phyloP scores from a whole-genome alignment of 2,329 filamentous ascomycete species.

The Penicillium sp. region DNA sequence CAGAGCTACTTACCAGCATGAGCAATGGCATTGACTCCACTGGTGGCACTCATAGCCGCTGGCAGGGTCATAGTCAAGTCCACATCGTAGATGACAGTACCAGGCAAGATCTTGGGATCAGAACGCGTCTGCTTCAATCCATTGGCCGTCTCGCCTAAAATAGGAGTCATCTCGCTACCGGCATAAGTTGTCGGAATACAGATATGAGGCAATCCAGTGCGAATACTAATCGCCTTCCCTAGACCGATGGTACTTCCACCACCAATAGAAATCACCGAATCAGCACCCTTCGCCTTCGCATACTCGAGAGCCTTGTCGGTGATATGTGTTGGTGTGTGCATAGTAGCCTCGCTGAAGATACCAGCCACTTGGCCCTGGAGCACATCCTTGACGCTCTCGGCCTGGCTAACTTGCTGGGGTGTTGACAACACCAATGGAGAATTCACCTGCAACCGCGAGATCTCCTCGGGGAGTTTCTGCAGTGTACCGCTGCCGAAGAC shows the following conservation, averaged over 20 bases:
- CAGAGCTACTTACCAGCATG: slow-evolving; percentile 51
- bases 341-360: slow-evolving; percentile 58
- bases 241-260: slow-evolving; percentile 64
- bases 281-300: slow-evolving; percentile 48
- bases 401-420: slow-evolving; percentile 52
- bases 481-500: slow-evolving; percentile 60
- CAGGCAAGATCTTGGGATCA: slow-evolving; percentile 62
- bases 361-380: slow-evolving; percentile 52
- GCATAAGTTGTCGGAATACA: slow-evolving; percentile 65
- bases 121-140: slow-evolving; percentile 59
- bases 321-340: slow-evolving; percentile 63
- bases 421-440: slow-evolving; percentile 60
- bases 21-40: slow-evolving; percentile 66
- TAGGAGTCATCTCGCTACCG: slow-evolving; percentile 65
- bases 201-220: slow-evolving; percentile 58
- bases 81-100: slow-evolving; percentile 65
- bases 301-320: slow-evolving; percentile 59
- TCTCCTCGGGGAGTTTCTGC: slow-evolving; percentile 48
- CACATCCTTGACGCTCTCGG: slow-evolving; percentile 46
- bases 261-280: slow-evolving; percentile 62
- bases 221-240: slow-evolving; percentile 59
- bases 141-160: slow-evolving; percentile 62
- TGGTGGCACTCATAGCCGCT: slow-evolving; percentile 53
- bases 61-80: slow-evolving; percentile 63
- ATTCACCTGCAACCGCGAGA: slow-evolving; percentile 48